A percentile compares a stretch with the other conserved stretches of the same genome.
phyloP scores from a whole-genome alignment of 2,329 filamentous ascomycete genomes.

The Alternaria infectoria region DNA sequence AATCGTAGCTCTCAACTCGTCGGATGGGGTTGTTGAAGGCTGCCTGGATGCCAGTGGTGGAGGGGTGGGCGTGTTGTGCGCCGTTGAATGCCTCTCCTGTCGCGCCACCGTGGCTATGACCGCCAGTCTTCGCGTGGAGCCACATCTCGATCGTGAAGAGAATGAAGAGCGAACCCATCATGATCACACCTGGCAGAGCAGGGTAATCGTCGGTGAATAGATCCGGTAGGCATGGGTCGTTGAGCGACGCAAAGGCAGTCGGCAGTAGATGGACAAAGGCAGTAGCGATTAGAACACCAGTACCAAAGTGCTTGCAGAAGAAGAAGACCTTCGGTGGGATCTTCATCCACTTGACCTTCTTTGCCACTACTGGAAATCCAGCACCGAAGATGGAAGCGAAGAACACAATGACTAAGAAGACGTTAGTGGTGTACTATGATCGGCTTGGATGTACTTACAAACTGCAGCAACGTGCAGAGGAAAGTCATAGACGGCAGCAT shows the following conservation, averaged over 20 bases:
- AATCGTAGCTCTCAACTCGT: constrained; percentile 44
- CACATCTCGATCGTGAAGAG: constrained; percentile 70
- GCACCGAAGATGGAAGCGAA: constrained; percentile 44
- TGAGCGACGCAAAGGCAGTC: constrained; percentile 61
- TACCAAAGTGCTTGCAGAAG: constrained; percentile 68
- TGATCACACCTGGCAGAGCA: constrained; percentile 68
- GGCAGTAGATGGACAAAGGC: constrained; percentile 79
- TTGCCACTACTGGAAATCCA: constrained; percentile 50
- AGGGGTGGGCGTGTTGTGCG: constrained; percentile 7
- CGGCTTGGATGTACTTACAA: constrained; percentile 35
- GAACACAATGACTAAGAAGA: constrained; percentile 45
- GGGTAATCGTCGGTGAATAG: constrained; percentile 67
- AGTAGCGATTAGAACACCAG: constrained; percentile 83
- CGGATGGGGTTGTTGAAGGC: constrained; percentile 41
- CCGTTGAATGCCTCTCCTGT: constrained; percentile 52
- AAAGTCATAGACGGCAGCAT: constrained; percentile 43
- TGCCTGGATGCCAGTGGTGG: constrained; percentile 32
- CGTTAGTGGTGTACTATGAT: constrained; percentile 17
- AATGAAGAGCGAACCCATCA: constrained; percentile 67
- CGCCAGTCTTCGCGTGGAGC: constrained; percentile 65
- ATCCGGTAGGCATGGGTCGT: constrained; percentile 61
- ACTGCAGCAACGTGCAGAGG: constrained; percentile 48
- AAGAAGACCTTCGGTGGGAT: constrained; percentile 65
- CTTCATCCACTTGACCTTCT: constrained; percentile 64
- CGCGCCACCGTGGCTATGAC: constrained; percentile 65